phyloP scores from a whole-genome alignment of 768 basidiomycete genomes.

The Mycena indigotica region DNA sequence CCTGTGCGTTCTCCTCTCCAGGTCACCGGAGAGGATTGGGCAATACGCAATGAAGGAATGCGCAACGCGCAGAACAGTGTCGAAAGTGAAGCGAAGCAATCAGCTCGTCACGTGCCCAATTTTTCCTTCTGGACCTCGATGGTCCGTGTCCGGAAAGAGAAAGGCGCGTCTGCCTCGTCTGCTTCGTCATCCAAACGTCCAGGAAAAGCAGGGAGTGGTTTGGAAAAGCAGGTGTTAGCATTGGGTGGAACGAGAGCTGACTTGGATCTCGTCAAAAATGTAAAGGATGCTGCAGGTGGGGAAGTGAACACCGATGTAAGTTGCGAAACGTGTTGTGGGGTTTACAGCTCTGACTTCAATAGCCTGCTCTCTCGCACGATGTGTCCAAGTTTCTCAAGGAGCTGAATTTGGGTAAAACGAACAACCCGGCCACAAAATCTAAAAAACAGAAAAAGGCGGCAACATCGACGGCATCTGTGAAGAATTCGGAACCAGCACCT shows the following conservation, averaged over 20 bases:
- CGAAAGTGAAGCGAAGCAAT: too few species aligned
- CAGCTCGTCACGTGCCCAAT: too few species aligned
- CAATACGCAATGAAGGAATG: too few species aligned
- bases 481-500: slow-evolving; percentile 3
- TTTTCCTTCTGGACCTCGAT: slow-evolving; percentile 12
- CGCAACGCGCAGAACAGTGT: too few species aligned
- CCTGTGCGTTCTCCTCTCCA: too few species aligned
- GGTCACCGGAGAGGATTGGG: too few species aligned
- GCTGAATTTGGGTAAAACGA: slow-evolving; percentile 33
- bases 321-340: slow-evolving; percentile 1
- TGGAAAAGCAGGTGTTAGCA: slow-evolving; percentile 39
- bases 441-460: slow-evolving; percentile 14
- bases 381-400: slow-evolving; percentile 49
- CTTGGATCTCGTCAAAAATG: slow-evolving; percentile 44
- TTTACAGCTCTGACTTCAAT: slow-evolving; percentile 4
- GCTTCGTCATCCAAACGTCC: slow-evolving; percentile 17
- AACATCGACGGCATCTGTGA: slow-evolving; percentile 5
- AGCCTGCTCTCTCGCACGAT: slow-evolving; percentile 48
- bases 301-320: slow-evolving; percentile 36
- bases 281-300: slow-evolving; percentile 35
- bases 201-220: slow-evolving; percentile 16
- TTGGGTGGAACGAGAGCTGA: slow-evolving; percentile 54
- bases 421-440: slow-evolving; percentile 16
- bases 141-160: slow-evolving; percentile 30
- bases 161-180: slow-evolving; percentile 16